These are phyloP conservation scores for Cryomyces antarcticus DNA, from an alignment of 495 filamentous ascomycete species.

Conservation along the genomic window DNA sequence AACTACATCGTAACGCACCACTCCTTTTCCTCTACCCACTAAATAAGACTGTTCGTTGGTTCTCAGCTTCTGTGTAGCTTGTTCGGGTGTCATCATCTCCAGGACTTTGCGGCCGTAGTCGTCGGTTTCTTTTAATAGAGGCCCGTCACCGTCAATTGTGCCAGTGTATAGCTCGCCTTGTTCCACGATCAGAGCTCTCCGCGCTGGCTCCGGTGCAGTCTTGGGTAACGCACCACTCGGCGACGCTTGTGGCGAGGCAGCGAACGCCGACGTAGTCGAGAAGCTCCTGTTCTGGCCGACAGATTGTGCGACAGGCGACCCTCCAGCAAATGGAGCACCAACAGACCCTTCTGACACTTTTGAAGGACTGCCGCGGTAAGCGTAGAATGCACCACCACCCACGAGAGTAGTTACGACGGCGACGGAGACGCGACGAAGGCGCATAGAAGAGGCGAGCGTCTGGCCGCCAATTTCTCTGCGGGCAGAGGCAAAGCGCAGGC, in stretches of 20 bases:
- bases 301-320: no score
- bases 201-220: constrained; percentile 6
- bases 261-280: constrained; percentile 5
- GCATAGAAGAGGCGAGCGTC: constrained; percentile 35
- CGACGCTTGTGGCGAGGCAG: constrained; percentile 12
- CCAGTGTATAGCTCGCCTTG: constrained; percentile 70
- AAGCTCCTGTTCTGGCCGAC: constrained; percentile 5
- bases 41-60: constrained; percentile 79
- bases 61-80: constrained; percentile 75
- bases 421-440: constrained; percentile 40
- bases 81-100: constrained; percentile 90
- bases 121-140: constrained; percentile 70
- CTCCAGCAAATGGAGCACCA: background rate
- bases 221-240: background rate
- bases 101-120: constrained; percentile 61
- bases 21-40: constrained; percentile 74
- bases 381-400: constrained; percentile 45
- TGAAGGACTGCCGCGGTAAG: constrained; percentile 24
- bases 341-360: background rate
- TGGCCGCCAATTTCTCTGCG: constrained; percentile 17
- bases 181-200: constrained; percentile 48
- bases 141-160: constrained; percentile 57
- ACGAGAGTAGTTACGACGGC: constrained; percentile 40
- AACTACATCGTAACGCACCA: constrained; percentile 87
- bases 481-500: constrained; percentile 23